Evolutionary conservation across 2,329 filamentous ascomycete species (phyloP), one percentile per base, ranked within the genome.

Genomic region (Xylariaceae sp.): DNA sequence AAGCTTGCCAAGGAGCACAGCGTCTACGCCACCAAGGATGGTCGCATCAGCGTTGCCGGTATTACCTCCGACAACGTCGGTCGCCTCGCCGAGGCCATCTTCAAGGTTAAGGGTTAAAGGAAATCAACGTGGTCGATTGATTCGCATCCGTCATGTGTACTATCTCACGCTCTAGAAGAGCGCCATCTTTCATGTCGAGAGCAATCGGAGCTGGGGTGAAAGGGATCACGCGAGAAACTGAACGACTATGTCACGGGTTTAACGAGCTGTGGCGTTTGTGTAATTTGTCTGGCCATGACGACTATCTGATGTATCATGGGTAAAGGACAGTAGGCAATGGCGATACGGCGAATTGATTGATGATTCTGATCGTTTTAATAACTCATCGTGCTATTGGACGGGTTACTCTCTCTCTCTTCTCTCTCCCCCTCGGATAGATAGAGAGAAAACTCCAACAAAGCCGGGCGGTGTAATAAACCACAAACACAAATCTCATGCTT

Each of bases 11-110:
- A 95, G 82, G 90, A 97, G 81, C 90, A 94, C 83, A 96, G 91
- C 62, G 93, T 99, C 70, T 99, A 99, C 75, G 93, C 92, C 66
- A 97, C 94, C 77, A 94, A 91, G 82, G 89, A 94, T 73, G 90
- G 90, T 69, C 85, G 90, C 72, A 94, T 94, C 74, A 92, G 88
- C 51, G 89, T 94, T 57, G 90, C 90, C 51, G 90, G 90, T 68
- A 93, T 94, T 75, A 94, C 89, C 55, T 84, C 77, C 66, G 88
- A 81, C 68, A 93, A 93, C 72, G 89, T 93, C 61, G 86, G 86
- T 70, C 86, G 88, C 66, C 84, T 94, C 63, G 90, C 90, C 62
- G 87, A 93, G 81, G 82, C 88, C 72, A 93, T 94, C 76, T 91
- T 85, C 82, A 89, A 90, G 78, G 84, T 94, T 73, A 92, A 88